Base-by-base conservation (phyloP, 2,329 filamentous ascomycete genomes). In the Cercospora zeae-maydis region DNA sequence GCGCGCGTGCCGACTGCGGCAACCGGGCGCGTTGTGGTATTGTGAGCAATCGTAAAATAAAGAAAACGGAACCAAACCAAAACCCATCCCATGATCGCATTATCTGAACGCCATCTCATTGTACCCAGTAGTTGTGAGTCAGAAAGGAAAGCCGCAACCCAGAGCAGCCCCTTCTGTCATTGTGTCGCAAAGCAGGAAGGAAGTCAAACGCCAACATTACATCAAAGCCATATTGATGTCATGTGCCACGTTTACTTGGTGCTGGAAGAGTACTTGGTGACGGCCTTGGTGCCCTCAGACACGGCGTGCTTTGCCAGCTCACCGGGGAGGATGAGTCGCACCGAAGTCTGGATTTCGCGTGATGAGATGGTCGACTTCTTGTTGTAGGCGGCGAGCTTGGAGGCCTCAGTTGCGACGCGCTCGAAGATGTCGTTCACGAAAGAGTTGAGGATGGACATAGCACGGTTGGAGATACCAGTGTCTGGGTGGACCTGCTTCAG, bases 321-420 rank as follows among this genome's bases (percentile, higher is more conserved):
- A 83, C 95, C 95, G 52, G 95, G 95, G 59, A 99, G 90, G 82
- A 99, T 99, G 67, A 99, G 88, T 72, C 95, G 90, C 74, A 99
- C 95, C 73, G 95, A 97, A 74, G 95, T 99, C 87, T 99, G 95
- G 78, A 99, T 99, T 84, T 99, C 95, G 77, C 95, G 90, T 72
- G 95, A 98, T 59, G 93, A 98, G 83, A 99, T 99, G 79, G 95
- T 99, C 57, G 93, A 98, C 87, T 99, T 99, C 90, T 98, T 99
- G 90, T 99, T 99, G 87, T 99, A 99, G 69, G 95, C 95, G 73
- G 95, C 95, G 66, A 99, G 89, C 89, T 99, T 99, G 79, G 92
- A 96, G 58, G 95, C 95, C 83, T 99, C 95, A 64, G 95, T 97
- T 70, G 95, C 95, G 73, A 99, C 93, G 74, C 95, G 93, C 89